Base-by-base conservation (phyloP, 345 rosid species). In the Citrus australasica region DNA sequence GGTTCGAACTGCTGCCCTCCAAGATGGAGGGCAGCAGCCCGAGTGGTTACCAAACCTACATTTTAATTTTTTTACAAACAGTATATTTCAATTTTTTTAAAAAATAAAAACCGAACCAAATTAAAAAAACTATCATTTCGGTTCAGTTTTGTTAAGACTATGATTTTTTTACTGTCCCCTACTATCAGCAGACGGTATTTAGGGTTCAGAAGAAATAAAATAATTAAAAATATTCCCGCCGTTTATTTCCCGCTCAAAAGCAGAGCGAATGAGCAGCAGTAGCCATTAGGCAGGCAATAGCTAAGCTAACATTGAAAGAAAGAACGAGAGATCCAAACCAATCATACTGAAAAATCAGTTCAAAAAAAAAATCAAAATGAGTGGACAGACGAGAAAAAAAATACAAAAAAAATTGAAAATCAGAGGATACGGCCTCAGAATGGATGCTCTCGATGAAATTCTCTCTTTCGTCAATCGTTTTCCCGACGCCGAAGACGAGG, bases 401-500 rank as follows among this genome's bases (percentile, higher is more conserved):
- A 85, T 92, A 63, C 91, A 89, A 84, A 90, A 81, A 91, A 94
- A 91, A 79, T 89, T 92, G 85, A 92, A 89, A 84, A 89, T 75
- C 79, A 86, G 97, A 84, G 93, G 98, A 0, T 96, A 96, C 87
- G 79, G 82, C 21, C 87, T 94, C 51, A 90, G 81, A 77, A 78
- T 85, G 64, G 99, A 94, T 38, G 95, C 97, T 46, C 87, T 94
- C 5, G 88, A 92, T n/a, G 90, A 87, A 77, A 80, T 94, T 73
- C 86, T 88, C 69, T 79, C 89, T 48, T 94, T 89, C 83, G 82
- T 88, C 76, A 81, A 80, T 37, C 94, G 86, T 67, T 96, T 91
- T 80, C 83, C 84, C 35, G 94, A 76, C 66, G 89, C 87, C 74
- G 88, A 89, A 71, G 98, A 89, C 72, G 94, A 94, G 48, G 93